Conservation (phyloP, 495 filamentous ascomycete species). For the Penicillium subrubescens region DNA sequence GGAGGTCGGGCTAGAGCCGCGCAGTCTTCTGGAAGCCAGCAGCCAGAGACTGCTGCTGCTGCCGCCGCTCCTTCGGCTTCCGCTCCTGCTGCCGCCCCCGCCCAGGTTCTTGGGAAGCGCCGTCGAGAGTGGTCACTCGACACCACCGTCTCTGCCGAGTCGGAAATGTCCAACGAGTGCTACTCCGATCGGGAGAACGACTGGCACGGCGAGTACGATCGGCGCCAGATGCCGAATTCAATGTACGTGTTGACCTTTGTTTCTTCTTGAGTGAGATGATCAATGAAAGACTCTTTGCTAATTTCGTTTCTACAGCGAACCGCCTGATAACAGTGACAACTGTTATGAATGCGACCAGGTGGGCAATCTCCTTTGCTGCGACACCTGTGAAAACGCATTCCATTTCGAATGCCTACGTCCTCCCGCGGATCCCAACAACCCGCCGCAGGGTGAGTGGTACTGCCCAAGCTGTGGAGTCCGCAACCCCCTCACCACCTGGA, state of each 20-base stretch:
- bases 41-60: background rate
- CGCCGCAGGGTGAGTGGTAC: slow-evolving; percentile 77
- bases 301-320: slow-evolving; percentile 28
- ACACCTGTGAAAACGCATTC: slow-evolving; percentile 83
- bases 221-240: slow-evolving; percentile 23
- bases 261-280: background rate
- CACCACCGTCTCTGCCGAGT: slow-evolving; percentile 19
- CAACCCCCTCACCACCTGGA: slow-evolving; percentile 59
- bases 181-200: slow-evolving; percentile 18
- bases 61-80: background rate
- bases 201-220: slow-evolving; percentile 12
- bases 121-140: slow-evolving; percentile 23
- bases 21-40: background rate
- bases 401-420: slow-evolving; percentile 86
- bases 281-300: slow-evolving; percentile 6
- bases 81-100: background rate
- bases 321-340: slow-evolving; percentile 77
- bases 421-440: slow-evolving; percentile 62
- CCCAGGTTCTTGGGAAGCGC: slow-evolving; percentile 7
- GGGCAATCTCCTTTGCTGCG: slow-evolving; percentile 89
- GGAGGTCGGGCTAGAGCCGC: background rate
- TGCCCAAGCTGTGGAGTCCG: slow-evolving; percentile 71
- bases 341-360: slow-evolving; percentile 80
- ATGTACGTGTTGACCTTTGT: slow-evolving; percentile 18
- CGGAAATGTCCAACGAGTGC: slow-evolving; percentile 18